Evolutionary conservation across 1,139 yeast species (phyloP).

Genomic region (Candida anutae): DNA sequence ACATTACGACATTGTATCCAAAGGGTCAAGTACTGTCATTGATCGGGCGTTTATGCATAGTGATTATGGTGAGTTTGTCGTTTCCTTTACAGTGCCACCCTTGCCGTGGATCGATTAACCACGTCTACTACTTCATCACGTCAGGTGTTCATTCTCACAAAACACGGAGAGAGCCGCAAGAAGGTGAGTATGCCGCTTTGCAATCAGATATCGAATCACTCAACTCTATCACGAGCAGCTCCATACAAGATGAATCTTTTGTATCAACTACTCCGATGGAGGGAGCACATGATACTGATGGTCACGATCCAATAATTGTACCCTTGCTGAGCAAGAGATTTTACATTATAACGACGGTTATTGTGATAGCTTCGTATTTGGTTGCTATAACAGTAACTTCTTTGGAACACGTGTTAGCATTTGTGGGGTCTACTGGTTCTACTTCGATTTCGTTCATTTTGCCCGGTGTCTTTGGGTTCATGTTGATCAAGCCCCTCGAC

Average conservation of each 20-base stretch:
- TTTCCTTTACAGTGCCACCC: conserved; percentile 77
- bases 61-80: conserved; percentile 58
- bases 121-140: conserved; percentile 48
- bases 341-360: conserved; percentile 54
- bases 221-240: conserved; percentile 10
- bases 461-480: conserved; percentile 85
- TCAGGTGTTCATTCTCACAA: conserved; percentile 17
- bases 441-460: conserved; percentile 88
- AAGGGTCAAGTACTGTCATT: conserved; percentile 49
- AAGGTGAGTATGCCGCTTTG: conserved; percentile 10
- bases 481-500: conserved; percentile 44
- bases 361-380: conserved; percentile 55
- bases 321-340: conserved; percentile 48
- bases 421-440: conserved; percentile 94
- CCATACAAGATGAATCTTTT: conserved; percentile 27
- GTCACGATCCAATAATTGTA: conserved; percentile 43
- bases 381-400: conserved; percentile 76
- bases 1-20: conserved; percentile 66
- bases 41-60: conserved; percentile 64
- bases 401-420: conserved; percentile 77
- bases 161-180: conserved; percentile 3
- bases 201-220: conserved; percentile 11
- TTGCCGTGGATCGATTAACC: conserved; percentile 65
- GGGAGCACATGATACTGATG: conserved; percentile 44
- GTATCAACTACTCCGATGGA: conserved; percentile 43